Base-by-base conservation (phyloP, 2,329 filamentous ascomycete species). In the Penicillium capsulatum region DNA sequence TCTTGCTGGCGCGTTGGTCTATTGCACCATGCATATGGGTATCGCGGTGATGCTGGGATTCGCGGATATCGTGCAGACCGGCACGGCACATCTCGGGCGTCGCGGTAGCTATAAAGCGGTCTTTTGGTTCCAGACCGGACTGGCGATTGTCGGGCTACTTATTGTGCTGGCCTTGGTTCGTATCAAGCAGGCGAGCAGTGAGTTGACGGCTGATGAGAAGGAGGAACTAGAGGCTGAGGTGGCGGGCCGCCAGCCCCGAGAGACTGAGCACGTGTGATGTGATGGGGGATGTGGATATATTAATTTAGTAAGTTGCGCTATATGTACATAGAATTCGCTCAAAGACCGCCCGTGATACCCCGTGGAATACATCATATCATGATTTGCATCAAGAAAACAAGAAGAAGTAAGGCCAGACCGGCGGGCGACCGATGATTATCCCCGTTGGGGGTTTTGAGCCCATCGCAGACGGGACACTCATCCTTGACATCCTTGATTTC, bases 11-110 rank as follows among this genome's bases (percentile, higher is more conserved):
- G 84, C 80, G 0, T 61, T 89, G 31, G 80, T 85, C 54, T 87
- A 85, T 64, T 80, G 77, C 33, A 64, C 87, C 2, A 59, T 88
- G 19, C 84, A 86, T 53, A 70, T 90, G 7, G 82, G 83, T 7
- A 83, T 88, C 53, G 82, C 83, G 1, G 72, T 89, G 36, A 80
- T 81, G 66, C 70, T 89, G 4, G 84, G 82, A 0, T 75, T 89
- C 37, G 80, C 77, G 1, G 85, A 90, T 58, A 73, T 89, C 8
- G 64, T 68, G 14, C 68, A 67, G 14, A 73, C 76, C 0, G 70
- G 73, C 28, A 74, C 74, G 14, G 64, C 63, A 3, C 43, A 64
- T 2, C 47, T 73, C 11, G 73, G 74, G 0, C 38, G 66, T 28
- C 65, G 65, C 31, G 50, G 68, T 40, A 82, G 80, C 42, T 85